Evolutionary conservation across 306 rosid species (phyloP), one percentile per base, ranked within the genome.

Genomic region (Cyclanthera cordifolia): DNA sequence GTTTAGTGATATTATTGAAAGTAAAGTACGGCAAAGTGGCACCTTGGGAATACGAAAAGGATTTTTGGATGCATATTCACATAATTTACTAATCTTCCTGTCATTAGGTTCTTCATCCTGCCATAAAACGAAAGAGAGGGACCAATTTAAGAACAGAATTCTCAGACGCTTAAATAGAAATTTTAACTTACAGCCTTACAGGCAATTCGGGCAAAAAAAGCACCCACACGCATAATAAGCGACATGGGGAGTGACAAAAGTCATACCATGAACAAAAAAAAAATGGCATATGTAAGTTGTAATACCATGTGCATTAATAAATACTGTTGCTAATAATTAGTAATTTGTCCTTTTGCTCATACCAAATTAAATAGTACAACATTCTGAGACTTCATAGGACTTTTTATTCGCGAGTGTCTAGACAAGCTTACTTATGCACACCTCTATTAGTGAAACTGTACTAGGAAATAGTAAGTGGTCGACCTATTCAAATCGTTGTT

Each of bases 41-140:
- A 73, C 95, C 96, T 82, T 90, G 21, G 95, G 96, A 14, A 90
- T 85, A 37, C 95, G 96, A 16, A 87, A 90, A 74, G 96, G 96
- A 82, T 86, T 90, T 78, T 55, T 87, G 0, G 94, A 39, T 43
- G 95, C 91, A 76, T 90, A 90, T 58, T 90, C 96, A 43, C 96
- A 87, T 68, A 87, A 78, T 65, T 90, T 90, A 73, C 86, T 69
- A 48, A 90, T 90, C 82, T 55, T 85, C 24, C 96, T 85, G 34
- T 90, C 96, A 53, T 90, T 90, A 6, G 95, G 95, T 74, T 83
- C 84, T 67, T 90, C 95, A 16, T 83, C 96, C 94, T 89, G 81
- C 74, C 69, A 77, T 61, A 43, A 66, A 37, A 55, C 15, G 25
- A 24, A 12, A 27, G 2, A 43, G 16, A 25, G 41, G 27, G 60